Evolutionary conservation across 2,329 filamentous ascomycete species (phyloP).

Genomic region (Teratosphaeria pseudoeucalypti): DNA sequence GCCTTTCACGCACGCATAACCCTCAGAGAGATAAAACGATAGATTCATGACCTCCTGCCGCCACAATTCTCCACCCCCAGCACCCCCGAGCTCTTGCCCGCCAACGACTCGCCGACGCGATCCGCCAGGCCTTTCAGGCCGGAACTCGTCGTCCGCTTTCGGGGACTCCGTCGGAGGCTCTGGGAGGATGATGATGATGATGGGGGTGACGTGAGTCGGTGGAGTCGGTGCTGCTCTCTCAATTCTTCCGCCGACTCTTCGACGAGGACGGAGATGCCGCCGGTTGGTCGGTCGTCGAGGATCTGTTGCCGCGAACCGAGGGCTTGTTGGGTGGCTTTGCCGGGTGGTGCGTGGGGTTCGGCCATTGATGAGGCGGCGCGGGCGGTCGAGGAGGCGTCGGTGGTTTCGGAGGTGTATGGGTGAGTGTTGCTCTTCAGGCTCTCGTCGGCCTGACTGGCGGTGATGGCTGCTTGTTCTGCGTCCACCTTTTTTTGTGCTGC

Average conservation of each 20-base stretch:
- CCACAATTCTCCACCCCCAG: constrained; percentile 31
- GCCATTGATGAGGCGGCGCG: constrained; percentile 9
- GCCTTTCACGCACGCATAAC: background rate
- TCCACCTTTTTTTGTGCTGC: constrained; percentile 49
- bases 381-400: constrained; percentile 14
- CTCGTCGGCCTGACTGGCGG: constrained; percentile 5
- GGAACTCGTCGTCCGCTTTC: constrained; percentile 32
- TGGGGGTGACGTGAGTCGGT: background rate
- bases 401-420: constrained; percentile 14
- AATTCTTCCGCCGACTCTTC: constrained; percentile 34
- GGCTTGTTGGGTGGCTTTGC: constrained; percentile 31
- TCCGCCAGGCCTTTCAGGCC: constrained; percentile 35
- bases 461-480: constrained; percentile 29
- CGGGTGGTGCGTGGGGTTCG: constrained; percentile 19
- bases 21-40: background rate
- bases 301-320: constrained; percentile 30
- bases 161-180: constrained; percentile 27
- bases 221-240: background rate
- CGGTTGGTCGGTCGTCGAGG: constrained; percentile 28
- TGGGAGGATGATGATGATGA: background rate
- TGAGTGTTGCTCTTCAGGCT: constrained; percentile 7
- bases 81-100: constrained; percentile 35
- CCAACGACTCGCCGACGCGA: constrained; percentile 36
- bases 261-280: constrained; percentile 25
- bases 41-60: background rate